phyloP scores from a whole-genome alignment of 2,329 filamentous ascomycete genomes.

The Penicillium digitatum region DNA sequence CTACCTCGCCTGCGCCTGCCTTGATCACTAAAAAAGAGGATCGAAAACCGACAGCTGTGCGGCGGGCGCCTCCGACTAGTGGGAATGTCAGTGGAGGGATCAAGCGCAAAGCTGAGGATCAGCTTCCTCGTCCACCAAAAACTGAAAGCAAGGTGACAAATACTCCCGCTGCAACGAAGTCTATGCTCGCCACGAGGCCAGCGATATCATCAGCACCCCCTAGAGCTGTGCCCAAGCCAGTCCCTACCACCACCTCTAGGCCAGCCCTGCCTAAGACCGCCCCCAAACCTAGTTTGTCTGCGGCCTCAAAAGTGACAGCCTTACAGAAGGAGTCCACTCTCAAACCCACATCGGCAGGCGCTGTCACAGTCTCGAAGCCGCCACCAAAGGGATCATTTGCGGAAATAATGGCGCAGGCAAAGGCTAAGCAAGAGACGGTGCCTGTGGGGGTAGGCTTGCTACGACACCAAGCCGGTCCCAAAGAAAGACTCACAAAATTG shows the following conservation, averaged over 20 bases:
- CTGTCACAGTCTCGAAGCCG: constrained; percentile 35
- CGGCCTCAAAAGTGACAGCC: constrained; percentile 18
- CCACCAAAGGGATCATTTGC: constrained; percentile 58
- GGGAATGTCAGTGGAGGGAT: constrained; percentile 24
- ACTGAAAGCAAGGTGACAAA: constrained; percentile 21
- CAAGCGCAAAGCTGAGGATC: constrained; percentile 46
- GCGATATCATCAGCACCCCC: constrained; percentile 14
- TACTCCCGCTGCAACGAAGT: constrained; percentile 16
- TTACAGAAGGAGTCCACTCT: constrained; percentile 15
- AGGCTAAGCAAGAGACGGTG: constrained; percentile 50
- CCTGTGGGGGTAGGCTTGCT: constrained; percentile 49
- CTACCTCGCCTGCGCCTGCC: constrained; percentile 25
- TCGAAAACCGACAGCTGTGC: constrained; percentile 18
- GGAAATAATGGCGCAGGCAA: constrained; percentile 57
- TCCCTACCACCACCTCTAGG: constrained; percentile 6
- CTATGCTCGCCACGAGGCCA: constrained; percentile 18
- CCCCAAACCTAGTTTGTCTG: constrained; percentile 16
- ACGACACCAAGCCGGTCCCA: constrained; percentile 53
- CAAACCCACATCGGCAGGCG: constrained; percentile 5
- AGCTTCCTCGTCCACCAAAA: constrained; percentile 30
- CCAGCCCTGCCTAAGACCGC: constrained; percentile 19
- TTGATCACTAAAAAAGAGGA: constrained; percentile 22
- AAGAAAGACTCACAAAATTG: constrained; percentile 54
- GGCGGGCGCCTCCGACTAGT: constrained; percentile 17
- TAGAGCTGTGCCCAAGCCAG: constrained; percentile 19